Conservation (phyloP, 176 grass and related monocot species). For the Pontederia crassipes region DNA sequence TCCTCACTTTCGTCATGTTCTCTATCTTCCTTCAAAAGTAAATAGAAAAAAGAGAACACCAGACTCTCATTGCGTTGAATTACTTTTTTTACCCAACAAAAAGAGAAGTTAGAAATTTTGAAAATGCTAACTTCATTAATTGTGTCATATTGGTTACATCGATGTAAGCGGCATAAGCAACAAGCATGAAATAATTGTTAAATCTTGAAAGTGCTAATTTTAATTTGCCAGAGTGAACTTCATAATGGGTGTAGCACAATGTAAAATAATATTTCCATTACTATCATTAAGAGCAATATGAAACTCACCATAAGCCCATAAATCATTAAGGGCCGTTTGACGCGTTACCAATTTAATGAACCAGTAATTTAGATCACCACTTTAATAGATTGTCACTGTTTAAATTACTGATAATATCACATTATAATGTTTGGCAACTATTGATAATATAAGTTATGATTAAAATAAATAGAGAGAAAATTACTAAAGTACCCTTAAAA, state of each 20-base stretch:
- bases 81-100: too few relatives aligned
- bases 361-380: too few relatives aligned
- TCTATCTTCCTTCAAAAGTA: constrained; percentile 15
- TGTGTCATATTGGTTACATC: constrained; percentile 26
- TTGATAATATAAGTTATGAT: too few relatives aligned
- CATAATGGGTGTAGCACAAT: constrained; percentile 43
- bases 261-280: constrained; percentile 53
- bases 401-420: too few relatives aligned
- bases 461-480: too few relatives aligned
- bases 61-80: too few relatives aligned
- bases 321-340: neutral
- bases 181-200: constrained; percentile 74
- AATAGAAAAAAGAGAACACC: neutral
- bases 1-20: constrained; percentile 5
- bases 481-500: too few relatives aligned
- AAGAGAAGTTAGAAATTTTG: neutral
- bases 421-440: too few relatives aligned
- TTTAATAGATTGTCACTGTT: too few relatives aligned
- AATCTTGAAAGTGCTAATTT: constrained; percentile 63
- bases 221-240: constrained; percentile 55
- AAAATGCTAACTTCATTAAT: constrained; percentile 25
- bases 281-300: constrained; percentile 71
- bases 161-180: constrained; percentile 61
- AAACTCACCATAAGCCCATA: constrained; percentile 49
- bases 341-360: too few relatives aligned